Evolutionary conservation across 2,329 filamentous ascomycete species (phyloP).

Genomic region (Didymella lethalis): DNA sequence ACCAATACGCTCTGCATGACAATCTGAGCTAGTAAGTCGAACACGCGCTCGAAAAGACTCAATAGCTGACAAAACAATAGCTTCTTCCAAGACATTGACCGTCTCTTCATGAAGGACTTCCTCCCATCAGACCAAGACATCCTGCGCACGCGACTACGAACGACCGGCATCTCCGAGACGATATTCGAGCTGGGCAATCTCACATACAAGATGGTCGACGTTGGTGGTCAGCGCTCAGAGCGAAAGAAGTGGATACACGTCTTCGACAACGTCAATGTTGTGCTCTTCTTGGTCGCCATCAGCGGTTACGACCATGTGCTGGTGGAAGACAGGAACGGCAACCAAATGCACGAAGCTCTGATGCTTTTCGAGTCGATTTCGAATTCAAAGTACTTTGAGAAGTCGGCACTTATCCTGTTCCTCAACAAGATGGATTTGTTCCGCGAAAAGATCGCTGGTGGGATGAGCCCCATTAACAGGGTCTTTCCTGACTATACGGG

Average conservation of each 20-base stretch:
- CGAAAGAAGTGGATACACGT: constrained; percentile 98
- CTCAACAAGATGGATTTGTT: constrained; percentile 64
- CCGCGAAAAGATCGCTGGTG: constrained; percentile 58
- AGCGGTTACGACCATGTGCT: constrained; percentile 96
- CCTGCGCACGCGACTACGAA: constrained; percentile 85
- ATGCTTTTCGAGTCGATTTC: constrained; percentile 63
- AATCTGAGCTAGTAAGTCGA: constrained; percentile 85
- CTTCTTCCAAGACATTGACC: constrained; percentile 77
- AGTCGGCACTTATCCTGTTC: constrained; percentile 61
- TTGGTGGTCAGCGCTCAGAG: constrained; percentile 89
- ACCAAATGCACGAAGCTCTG: constrained; percentile 64
- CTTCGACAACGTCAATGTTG: constrained; percentile 91
- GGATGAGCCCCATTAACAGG: constrained; percentile 57
- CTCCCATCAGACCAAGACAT: constrained; percentile 94
- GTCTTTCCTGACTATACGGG: constrained; percentile 61
- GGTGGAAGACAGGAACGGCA: constrained; percentile 92
- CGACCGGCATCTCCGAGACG: constrained; percentile 95
- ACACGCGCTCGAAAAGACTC: neutral
- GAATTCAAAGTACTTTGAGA: constrained; percentile 62
- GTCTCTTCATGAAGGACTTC: constrained; percentile 73
- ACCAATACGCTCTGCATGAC: constrained; percentile 96
- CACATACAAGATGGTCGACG: constrained; percentile 97
- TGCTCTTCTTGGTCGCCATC: constrained; percentile 93
- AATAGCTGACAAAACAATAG: constrained; percentile 57
- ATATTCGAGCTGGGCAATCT: constrained; percentile 90